These are phyloP conservation scores for Theobroma grandiflorum DNA, from an alignment of 441 rosid genomes.

Conservation along the genomic window DNA sequence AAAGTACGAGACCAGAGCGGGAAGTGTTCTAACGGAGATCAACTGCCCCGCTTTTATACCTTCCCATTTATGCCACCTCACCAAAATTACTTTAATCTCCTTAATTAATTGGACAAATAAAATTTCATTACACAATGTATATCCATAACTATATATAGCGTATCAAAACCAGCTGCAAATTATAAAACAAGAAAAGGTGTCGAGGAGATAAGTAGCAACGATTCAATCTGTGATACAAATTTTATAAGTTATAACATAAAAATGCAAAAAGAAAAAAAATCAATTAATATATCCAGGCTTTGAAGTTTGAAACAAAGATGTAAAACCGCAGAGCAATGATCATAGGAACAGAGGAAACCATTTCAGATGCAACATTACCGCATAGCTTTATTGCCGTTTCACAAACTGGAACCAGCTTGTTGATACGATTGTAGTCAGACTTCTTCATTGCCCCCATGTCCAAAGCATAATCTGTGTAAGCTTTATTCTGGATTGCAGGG, in stretches of 20 bases:
- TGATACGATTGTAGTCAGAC: constrained; percentile 63
- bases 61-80: too few relatives aligned
- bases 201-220: constrained; percentile 2
- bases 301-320: background rate
- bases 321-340: background rate
- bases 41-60: too few relatives aligned
- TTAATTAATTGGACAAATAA: background rate
- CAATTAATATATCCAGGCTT: background rate
- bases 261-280: constrained; percentile 9
- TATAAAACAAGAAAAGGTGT: background rate
- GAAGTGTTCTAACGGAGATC: too few relatives aligned
- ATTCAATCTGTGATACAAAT: background rate
- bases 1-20: too few relatives aligned
- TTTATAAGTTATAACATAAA: background rate
- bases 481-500: constrained; percentile 87
- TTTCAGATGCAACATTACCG: constrained; percentile 51
- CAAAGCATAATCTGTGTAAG: constrained; percentile 92
- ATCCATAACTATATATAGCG: too few relatives aligned
- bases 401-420: constrained; percentile 81
- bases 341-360: constrained; percentile 8
- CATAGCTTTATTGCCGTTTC: constrained; percentile 87
- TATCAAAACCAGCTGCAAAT: too few relatives aligned
- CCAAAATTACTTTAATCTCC: too few relatives aligned
- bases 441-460: constrained; percentile 75
- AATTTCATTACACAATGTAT: too few relatives aligned